Evolutionary conservation across 495 filamentous ascomycete genomes (phyloP).

Genomic region (Lophiotrema nucula): DNA sequence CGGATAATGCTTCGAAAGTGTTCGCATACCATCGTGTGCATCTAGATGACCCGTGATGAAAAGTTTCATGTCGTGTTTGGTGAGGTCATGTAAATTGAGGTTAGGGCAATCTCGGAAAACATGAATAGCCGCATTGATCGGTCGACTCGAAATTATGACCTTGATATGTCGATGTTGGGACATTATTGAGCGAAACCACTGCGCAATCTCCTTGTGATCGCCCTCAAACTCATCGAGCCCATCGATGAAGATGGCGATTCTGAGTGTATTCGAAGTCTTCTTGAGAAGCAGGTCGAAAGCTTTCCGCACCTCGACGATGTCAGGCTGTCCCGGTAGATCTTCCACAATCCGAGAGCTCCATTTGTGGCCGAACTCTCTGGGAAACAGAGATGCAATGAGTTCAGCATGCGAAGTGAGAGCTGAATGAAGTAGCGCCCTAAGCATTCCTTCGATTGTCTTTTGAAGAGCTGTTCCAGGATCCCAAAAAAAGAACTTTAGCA

Average conservation of each 20-base stretch:
- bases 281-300: neutral
- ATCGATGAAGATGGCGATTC: neutral
- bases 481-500: conserved; percentile 46
- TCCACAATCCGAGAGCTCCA: neutral
- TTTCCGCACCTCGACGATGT: neutral
- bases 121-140: neutral
- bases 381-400: conserved; percentile 7
- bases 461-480: conserved; percentile 43
- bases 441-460: conserved; percentile 44
- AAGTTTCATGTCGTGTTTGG: neutral
- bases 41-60: neutral
- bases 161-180: neutral
- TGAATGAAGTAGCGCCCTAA: conserved; percentile 42
- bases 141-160: neutral
- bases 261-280: neutral
- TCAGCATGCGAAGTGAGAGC: conserved; percentile 34
- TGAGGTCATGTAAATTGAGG: neutral
- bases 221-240: conserved; percentile 2
- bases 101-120: neutral
- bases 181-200: neutral
- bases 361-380: neutral
- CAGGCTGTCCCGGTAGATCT: neutral
- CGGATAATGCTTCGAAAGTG: neutral
- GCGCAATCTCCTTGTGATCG: neutral
- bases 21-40: neutral